phyloP scores from a whole-genome alignment of 768 basidiomycete genomes.

The Trametes maxima region DNA sequence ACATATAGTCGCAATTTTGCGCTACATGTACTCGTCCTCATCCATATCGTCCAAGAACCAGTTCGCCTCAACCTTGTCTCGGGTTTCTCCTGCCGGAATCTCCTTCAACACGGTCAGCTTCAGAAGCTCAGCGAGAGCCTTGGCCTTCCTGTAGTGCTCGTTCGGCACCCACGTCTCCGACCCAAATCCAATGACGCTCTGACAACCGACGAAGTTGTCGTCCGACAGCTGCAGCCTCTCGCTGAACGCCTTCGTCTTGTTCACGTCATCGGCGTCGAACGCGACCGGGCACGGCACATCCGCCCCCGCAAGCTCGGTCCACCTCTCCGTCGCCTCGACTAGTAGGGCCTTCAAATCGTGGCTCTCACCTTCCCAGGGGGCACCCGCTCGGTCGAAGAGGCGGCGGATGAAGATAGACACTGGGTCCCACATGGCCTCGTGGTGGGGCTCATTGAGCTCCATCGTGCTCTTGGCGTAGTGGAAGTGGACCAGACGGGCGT shows the following conservation, averaged over 20 bases:
- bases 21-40: conserved; percentile 1
- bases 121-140: conserved; percentile 36
- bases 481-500: conserved; percentile 50
- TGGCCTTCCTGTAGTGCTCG: conserved; percentile 43
- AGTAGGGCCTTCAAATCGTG: conserved; percentile 48
- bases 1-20: too few species aligned
- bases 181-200: conserved; percentile 37
- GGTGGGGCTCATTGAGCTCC: conserved; percentile 48
- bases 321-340: conserved; percentile 35
- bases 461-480: conserved; percentile 49
- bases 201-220: conserved; percentile 33
- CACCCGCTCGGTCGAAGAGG: conserved; percentile 47
- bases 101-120: conserved; percentile 40
- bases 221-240: conserved; percentile 35
- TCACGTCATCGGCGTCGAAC: conserved; percentile 43
- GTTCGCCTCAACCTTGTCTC: conserved; percentile 40
- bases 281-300: conserved; percentile 30
- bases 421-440: conserved; percentile 43
- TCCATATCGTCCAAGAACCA: conserved; percentile 45
- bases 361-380: conserved; percentile 55
- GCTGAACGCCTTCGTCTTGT: conserved; percentile 43
- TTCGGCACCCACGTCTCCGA: conserved; percentile 47
- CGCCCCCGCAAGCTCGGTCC: conserved; percentile 28
- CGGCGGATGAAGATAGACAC: conserved; percentile 39
- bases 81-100: conserved; percentile 39